Conservation (phyloP, 371 early-diverging fungal genomes). For the Basidiobolus meristosporus region DNA sequence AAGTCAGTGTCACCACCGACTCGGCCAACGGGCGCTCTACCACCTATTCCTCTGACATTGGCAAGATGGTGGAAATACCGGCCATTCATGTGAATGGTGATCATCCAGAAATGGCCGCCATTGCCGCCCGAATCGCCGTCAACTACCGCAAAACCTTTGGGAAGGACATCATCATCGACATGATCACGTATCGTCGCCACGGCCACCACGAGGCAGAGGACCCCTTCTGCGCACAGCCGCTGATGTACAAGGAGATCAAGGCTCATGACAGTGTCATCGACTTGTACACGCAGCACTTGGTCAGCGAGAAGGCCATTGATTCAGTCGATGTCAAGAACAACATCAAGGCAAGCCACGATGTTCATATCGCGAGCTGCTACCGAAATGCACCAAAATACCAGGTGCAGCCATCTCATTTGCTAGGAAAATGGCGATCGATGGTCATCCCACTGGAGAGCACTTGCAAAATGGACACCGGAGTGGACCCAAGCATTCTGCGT, state of each 20-base stretch:
- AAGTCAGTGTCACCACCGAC: conserved; percentile 90
- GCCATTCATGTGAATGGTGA: conserved; percentile 95
- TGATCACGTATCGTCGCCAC: conserved; percentile 85
- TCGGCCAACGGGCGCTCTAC: conserved; percentile 81
- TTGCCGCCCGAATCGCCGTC: conserved; percentile 64
- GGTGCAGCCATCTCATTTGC: conserved; percentile 14
- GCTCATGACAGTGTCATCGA: conserved; percentile 60
- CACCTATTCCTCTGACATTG: conserved; percentile 80
- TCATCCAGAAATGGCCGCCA: conserved; percentile 77
- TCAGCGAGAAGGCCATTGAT: conserved; percentile 9
- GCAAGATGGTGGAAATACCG: conserved; percentile 85
- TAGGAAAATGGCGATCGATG: conserved; percentile 6
- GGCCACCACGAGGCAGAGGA: conserved; percentile 97
- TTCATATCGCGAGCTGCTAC: too few species aligned
- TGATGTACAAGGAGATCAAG: conserved; percentile 86
- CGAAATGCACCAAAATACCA: conserved; percentile 34
- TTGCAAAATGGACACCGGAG: too few species aligned
- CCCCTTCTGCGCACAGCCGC: conserved; percentile 90
- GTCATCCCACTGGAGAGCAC: conserved; percentile 13
- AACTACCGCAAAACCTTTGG: conserved; percentile 81
- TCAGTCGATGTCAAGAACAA: conserved; percentile 25
- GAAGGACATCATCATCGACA: conserved; percentile 80
- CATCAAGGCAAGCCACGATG: too few species aligned
- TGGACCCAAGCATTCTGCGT: conserved; percentile 23
- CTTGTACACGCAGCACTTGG: conserved; percentile 49